phyloP scores from a whole-genome alignment of 1,284 basidiomycete species.

The Pisolithus thermaeus region DNA sequence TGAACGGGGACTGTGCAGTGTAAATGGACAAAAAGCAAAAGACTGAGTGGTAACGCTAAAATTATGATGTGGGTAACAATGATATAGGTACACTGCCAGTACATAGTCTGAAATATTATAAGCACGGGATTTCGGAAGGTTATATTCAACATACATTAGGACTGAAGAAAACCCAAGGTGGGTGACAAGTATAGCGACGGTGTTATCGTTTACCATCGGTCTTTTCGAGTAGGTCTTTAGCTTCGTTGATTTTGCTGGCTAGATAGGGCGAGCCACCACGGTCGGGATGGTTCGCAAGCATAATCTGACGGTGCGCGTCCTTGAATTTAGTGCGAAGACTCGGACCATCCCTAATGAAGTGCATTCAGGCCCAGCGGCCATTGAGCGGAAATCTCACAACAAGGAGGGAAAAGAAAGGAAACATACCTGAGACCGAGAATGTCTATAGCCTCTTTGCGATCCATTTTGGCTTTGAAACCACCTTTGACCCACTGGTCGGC shows the following conservation, averaged over 20 bases:
- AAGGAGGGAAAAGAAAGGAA: slow-evolving; percentile 11
- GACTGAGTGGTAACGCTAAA: slow-evolving; percentile 13
- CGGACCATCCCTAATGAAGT: slow-evolving; percentile 60
- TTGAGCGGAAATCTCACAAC: slow-evolving; percentile 4
- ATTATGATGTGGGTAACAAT: slow-evolving; percentile 5
- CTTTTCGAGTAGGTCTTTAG: slow-evolving; percentile 79
- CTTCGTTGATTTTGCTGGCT: slow-evolving; percentile 97
- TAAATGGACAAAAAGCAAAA: neutral
- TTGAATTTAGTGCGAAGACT: slow-evolving; percentile 70
- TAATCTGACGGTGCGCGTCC: slow-evolving; percentile 88
- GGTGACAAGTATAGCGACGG: neutral
- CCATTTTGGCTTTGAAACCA: slow-evolving; percentile 96
- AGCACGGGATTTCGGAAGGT: neutral
- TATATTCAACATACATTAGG: neutral
- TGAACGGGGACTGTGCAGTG: neutral
- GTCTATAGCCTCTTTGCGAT: slow-evolving; percentile 86
- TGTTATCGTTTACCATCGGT: slow-evolving; percentile 45
- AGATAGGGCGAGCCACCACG: slow-evolving; percentile 93
- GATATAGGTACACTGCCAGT: slow-evolving; percentile 8
- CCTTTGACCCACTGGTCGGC: slow-evolving; percentile 89
- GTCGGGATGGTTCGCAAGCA: slow-evolving; percentile 96
- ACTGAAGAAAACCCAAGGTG: neutral
- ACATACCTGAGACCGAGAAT: slow-evolving; percentile 90
- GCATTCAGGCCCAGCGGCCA: no score
- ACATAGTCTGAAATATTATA: slow-evolving; percentile 1